Base-by-base conservation (phyloP, 1,139 yeast species). In the Nakaseomyces kungkrabaensis region DNA sequence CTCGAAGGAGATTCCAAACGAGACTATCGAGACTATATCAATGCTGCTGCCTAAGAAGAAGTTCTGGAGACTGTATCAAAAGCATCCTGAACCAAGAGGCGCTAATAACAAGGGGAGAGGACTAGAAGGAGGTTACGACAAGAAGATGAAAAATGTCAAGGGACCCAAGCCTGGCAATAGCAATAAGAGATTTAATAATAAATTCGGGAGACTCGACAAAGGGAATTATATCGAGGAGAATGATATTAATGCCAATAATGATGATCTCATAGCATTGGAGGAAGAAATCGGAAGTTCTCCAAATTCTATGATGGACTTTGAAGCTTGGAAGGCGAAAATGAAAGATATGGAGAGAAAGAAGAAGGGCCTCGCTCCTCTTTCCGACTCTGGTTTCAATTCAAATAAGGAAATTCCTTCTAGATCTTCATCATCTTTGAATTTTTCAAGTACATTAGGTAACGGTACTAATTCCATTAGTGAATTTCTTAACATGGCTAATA, bases 301-400 rank as follows among this genome's bases (percentile, higher is more conserved):
- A 66, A 79, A 76, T 53, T 75, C 85, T 1, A 82, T 82, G 24
- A 81, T 79, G 49, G 92, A 83, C 59, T 84, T 84, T 60, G 94
- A 84, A 63, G 73, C 74, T 54, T 84, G 89, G 87, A 82, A 81
- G 65, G 71, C 76, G 47, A 74, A 74, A 59, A 78, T 80, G 81
- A 76, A 75, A 56, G 70, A 72, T 48, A 77, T 79, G 60, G 84
- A 81, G 48, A 73, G 75, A 45, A 74, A 71, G 52, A 74, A 74
- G 57, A 73, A 74, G 49, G 82, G 82, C 4, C 33, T 50, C 7
- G 43, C 42, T 89, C 82, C 62, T 72, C 73, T 56, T 82, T 87
- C 85, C 81, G 80, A 66, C 70, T 75, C 49, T 73, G 73, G 60
- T 77, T 78, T 79, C 74, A 74, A 56, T 68, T 70, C 48, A 27